Percentiles rank a stretch among this genome's conserved stretches.
Evolutionary conservation across 768 basidiomycete species (phyloP).

Genomic region (Leucocoprinus birnbaumii): DNA sequence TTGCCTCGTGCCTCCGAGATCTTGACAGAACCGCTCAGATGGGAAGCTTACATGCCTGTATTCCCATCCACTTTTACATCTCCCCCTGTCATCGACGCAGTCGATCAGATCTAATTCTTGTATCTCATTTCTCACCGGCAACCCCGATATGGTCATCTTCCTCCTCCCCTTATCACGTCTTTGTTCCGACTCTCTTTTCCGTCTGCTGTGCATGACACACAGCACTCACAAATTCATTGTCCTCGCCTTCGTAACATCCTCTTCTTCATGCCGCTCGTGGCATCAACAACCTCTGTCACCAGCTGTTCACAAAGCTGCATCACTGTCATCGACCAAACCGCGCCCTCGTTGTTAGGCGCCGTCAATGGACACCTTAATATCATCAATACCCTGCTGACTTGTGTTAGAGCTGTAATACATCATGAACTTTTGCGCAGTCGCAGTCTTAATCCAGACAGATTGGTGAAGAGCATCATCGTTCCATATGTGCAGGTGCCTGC

Average conservation of each 20-base stretch:
- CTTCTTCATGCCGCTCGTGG: not conserved
- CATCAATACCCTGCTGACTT: not conserved
- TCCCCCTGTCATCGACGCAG: constrained; percentile 1
- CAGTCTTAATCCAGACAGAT: too few species aligned
- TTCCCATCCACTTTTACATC: constrained; percentile 11
- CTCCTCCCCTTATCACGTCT: not conserved
- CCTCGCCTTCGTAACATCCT: not conserved
- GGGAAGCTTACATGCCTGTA: constrained; percentile 21
- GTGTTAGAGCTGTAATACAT: not conserved
- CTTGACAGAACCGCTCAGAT: constrained; percentile 39
- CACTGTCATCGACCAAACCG: not conserved
- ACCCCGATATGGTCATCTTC: not conserved
- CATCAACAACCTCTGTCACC: not conserved
- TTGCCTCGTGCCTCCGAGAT: constrained; percentile 19
- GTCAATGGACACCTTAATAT: not conserved
- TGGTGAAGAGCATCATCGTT: not conserved
- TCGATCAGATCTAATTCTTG: constrained; percentile 11
- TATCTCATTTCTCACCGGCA: not conserved
- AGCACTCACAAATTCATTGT: not conserved
- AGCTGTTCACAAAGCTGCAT: not conserved
- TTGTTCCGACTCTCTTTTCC: not conserved
- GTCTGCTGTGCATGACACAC: not conserved
- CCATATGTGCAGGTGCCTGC: not conserved
- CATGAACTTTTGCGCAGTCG: too few species aligned
- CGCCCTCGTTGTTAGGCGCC: not conserved